Evolutionary conservation across 2,329 filamentous ascomycete species (phyloP).

Genomic region (Aspergillus puulaauensis): DNA sequence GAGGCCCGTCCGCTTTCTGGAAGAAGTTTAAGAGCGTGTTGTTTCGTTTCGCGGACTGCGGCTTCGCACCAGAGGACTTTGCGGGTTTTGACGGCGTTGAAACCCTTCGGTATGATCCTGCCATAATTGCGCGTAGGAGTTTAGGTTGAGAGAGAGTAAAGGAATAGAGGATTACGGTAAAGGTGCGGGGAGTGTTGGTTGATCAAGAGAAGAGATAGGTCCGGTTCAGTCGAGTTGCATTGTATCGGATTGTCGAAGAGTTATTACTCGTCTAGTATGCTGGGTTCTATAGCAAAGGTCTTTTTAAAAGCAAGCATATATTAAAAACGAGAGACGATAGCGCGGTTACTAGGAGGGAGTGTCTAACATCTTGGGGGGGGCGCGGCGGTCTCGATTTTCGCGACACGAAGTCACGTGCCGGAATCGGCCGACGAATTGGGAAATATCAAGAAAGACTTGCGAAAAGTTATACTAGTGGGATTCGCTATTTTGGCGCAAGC

Average conservation of each 20-base stretch:
- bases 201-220: neutral
- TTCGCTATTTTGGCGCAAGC: neutral
- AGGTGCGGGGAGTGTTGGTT: neutral
- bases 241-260: neutral
- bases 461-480: neutral
- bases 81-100: constrained; percentile 29
- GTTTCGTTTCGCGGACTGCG: constrained; percentile 44
- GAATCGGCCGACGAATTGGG: neutral
- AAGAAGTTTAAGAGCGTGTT: constrained; percentile 73
- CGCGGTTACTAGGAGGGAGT: neutral
- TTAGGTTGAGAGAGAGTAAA: neutral
- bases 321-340: neutral
- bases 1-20: constrained; percentile 62
- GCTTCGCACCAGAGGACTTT: constrained; percentile 12
- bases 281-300: neutral
- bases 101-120: constrained; percentile 23
- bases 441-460: neutral
- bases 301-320: neutral
- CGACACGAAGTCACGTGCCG: constrained; percentile 24
- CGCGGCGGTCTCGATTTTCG: constrained; percentile 16
- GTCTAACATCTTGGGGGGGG: constrained; percentile 18
- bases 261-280: neutral
- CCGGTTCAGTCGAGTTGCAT: neutral
- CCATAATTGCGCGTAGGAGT: constrained; percentile 19
- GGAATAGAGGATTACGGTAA: neutral